Base-by-base conservation (phyloP, 371 early-diverging fungal species). In the Mortierella sp. region DNA sequence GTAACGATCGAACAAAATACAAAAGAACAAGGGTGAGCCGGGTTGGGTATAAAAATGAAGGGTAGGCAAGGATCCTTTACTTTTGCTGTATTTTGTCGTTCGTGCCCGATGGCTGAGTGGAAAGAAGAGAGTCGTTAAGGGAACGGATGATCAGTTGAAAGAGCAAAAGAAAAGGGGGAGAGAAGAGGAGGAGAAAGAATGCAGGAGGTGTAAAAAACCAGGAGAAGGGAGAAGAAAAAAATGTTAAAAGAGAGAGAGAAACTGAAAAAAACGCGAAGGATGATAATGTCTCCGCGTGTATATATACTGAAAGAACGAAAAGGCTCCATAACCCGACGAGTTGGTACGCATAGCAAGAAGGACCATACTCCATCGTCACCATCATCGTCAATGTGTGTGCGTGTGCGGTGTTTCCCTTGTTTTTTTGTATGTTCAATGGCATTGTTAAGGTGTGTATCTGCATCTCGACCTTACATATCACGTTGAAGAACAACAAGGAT, bases 401-500 rank as follows among this genome's bases (percentile, higher is more conserved):
- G 42, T 38, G 42, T 38, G 42, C 5, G 42, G 42, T 38, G 42
- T 38, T 38, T 38, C 42, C 24, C 44, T 68, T 42, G 21, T 42
- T 68, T 68, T 10, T 34, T 19, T 63, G 5, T 34, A 6, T 63
- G 24, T 34, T 6, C 31, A 73, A 47, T 54, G 63, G 34, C 8
- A 63, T 52, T 50, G 48, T 26, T 28, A 42, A 50, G 16, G 70
- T 48, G 68, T 54, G 31, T 24, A 70, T 74, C 45, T 70, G 58
- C 74, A 58, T 82, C 42, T 68, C 68, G 72, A 31, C 45, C 48
- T 48, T 47, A 72, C 57, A 42, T 58, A 24, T 58, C 75, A 84
- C 75, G 74, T 80, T 75, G 78, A 74, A 72, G 75, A 70, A 70
- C 55, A 79, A 73, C 24, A 65, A 65, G 50, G 44, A 48, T 55